A percentile compares a stretch with the other conserved stretches of the same genome.
phyloP scores from a whole-genome alignment of 1,284 basidiomycete species.

The Afroboletus lepidellus region DNA sequence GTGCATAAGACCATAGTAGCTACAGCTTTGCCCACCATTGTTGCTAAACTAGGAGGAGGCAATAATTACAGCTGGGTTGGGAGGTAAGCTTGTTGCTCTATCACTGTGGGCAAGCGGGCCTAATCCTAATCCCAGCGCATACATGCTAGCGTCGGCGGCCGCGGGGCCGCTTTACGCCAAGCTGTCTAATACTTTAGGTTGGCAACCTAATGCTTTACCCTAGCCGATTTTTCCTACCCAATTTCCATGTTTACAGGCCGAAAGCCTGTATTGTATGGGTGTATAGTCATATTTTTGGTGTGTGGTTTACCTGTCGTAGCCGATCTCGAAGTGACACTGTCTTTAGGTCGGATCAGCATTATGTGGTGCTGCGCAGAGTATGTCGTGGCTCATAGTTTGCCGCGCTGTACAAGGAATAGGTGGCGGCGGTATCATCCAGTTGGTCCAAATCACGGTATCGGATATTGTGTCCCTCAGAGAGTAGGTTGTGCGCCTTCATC shows the following conservation, averaged over 20 bases:
- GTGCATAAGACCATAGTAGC: conserved; percentile 35
- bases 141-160: conserved; percentile 37
- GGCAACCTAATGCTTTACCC: neutral
- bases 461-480: conserved; percentile 39
- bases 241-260: conserved; percentile 24
- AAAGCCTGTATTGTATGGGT: conserved; percentile 40
- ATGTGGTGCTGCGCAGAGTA: conserved; percentile 50
- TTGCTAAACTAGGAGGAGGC: conserved; percentile 39
- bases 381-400: conserved; percentile 46
- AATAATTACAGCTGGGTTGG: conserved; percentile 36
- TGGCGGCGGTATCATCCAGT: conserved; percentile 42
- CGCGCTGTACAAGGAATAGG: conserved; percentile 56
- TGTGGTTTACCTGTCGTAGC: conserved; percentile 6
- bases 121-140: conserved; percentile 28
- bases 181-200: conserved; percentile 34
- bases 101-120: neutral
- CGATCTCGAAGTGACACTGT: neutral
- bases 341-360: conserved; percentile 44
- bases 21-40: conserved; percentile 39
- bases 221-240: neutral
- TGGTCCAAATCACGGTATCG: conserved; percentile 39
- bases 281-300: conserved; percentile 41
- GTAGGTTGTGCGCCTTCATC: conserved; percentile 13
- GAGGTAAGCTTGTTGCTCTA: conserved; percentile 19
- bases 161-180: conserved; percentile 42